These are phyloP conservation scores for Zygoascus tannicola DNA, from an alignment of 805 yeast species.

Conservation along the genomic window DNA sequence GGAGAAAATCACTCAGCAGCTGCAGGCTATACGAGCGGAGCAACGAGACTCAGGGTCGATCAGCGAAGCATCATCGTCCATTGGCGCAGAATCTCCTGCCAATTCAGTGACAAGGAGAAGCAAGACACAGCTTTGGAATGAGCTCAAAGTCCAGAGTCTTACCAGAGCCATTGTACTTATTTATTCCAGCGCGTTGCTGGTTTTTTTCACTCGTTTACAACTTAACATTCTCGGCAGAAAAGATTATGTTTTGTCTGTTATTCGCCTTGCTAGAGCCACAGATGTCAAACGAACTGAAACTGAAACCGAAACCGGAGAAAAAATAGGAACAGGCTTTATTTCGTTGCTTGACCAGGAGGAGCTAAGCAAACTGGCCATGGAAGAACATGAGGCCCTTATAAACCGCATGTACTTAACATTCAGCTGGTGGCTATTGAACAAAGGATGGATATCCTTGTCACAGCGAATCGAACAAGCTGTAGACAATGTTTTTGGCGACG, in stretches of 20 bases:
- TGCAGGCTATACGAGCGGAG: conserved; percentile 47
- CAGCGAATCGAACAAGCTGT: conserved; percentile 49
- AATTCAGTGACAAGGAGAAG: conserved; percentile 27
- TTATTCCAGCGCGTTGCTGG: conserved; percentile 58
- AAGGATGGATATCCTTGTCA: conserved; percentile 63
- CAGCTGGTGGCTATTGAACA: conserved; percentile 89
- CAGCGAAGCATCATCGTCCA: not conserved
- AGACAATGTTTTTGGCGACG: conserved; percentile 45
- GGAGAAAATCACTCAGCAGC: conserved; percentile 60
- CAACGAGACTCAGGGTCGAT: conserved; percentile 6
- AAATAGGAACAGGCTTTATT: not conserved
- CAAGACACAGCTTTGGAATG: conserved; percentile 73
- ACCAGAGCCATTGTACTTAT: conserved; percentile 63
- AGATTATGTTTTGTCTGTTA: conserved; percentile 72
- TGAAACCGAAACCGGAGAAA: conserved; percentile 22
- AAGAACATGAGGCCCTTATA: conserved; percentile 29
- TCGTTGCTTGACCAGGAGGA: conserved; percentile 19
- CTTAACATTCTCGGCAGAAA: conserved; percentile 80
- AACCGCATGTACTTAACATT: conserved; percentile 76
- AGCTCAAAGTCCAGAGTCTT: conserved; percentile 64
- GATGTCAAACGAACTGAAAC: conserved; percentile 15
- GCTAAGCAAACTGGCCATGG: conserved; percentile 17
- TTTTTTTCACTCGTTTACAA: conserved; percentile 77
- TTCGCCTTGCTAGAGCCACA: conserved; percentile 43
- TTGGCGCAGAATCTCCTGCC: conserved; percentile 9